Conservation (phyloP, 2,329 filamentous ascomycete genomes). For the Claviceps monticola region DNA sequence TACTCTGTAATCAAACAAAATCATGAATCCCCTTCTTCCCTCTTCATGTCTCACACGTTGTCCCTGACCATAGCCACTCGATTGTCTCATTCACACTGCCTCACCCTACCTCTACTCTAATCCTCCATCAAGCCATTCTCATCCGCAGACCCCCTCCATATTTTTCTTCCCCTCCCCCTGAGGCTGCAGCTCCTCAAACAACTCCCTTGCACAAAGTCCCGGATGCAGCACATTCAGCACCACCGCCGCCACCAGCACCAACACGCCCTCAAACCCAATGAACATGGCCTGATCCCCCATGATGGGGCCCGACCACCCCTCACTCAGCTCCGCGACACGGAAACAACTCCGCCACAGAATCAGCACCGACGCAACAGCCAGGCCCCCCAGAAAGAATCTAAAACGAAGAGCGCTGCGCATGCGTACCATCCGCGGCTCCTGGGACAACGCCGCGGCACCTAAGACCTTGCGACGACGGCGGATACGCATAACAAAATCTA, state of each 20-base stretch:
- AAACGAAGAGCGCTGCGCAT: constrained; percentile 32
- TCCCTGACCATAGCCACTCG: no score
- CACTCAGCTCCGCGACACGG: constrained; percentile 50
- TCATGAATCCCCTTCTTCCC: no score
- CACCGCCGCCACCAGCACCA: constrained; percentile 33
- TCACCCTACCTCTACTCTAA: neutral
- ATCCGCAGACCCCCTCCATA: neutral
- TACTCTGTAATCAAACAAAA: no score
- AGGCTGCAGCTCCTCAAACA: neutral
- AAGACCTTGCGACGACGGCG: constrained; percentile 10
- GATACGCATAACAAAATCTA: constrained; percentile 36
- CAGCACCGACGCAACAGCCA: constrained; percentile 43
- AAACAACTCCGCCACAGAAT: constrained; percentile 53
- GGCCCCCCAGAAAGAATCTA: constrained; percentile 38
- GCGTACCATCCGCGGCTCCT: constrained; percentile 19
- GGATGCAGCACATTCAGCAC: constrained; percentile 27
- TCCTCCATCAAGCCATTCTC: neutral
- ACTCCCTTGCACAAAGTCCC: constrained; percentile 6
- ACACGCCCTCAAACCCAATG: constrained; percentile 42
- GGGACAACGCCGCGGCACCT: constrained; percentile 21
- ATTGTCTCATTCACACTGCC: no score
- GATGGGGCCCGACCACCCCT: constrained; percentile 47
- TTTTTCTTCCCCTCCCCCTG: neutral
- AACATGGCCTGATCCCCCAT: constrained; percentile 42
- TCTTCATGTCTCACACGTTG: no score